Evolutionary conservation across 306 rosid species (phyloP), one percentile per base, ranked within the genome.

Genomic region (Benincasa hispida): DNA sequence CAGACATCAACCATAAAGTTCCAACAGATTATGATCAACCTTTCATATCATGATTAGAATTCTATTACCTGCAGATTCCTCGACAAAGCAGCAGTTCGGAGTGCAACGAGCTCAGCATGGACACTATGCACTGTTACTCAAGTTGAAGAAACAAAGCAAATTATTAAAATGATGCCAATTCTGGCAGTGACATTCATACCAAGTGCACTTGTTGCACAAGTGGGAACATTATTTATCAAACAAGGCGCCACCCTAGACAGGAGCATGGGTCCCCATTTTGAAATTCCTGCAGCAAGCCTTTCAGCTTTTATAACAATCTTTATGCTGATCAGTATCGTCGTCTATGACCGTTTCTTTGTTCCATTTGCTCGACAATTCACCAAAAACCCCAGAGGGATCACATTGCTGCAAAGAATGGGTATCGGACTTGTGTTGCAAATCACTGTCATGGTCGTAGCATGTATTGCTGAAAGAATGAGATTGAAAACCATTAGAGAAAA

Each of bases 91-190:
- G 91, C 96, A 1, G 85, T 82, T 10, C 83, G 72, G 80, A 88
- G 69, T 0, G 84, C 74, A 14, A 41, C 81, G 77, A 81, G 84
- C 32, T 83, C 89, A 62, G 77, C 88, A 35, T 88, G 93, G 96
- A 83, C 62, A 75, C 91, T 83, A 70, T 87, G 91, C 78, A 50
- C 96, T 8, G 96, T 88, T 76, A 93, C 92, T 28, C 97, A 91
- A 86, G 96, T 89, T 2, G 96, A 93, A 82, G 96, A 93, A 88
- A 91, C 96, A 21, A 93, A 91, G 81, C 96, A 91, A 86, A 93
- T 91, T 88, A 51, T 80, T 41, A 93, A 88, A 82, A 70, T 93
- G 93, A 32, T 91, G 2, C 97, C 98, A 10, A 68, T 93, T 77
- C 68, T 91, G 68, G 45, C 82, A 19, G 86, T 86, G 14, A 81